Base-by-base conservation (phyloP, 1,139 yeast genomes). In the Yarrowia galli region DNA sequence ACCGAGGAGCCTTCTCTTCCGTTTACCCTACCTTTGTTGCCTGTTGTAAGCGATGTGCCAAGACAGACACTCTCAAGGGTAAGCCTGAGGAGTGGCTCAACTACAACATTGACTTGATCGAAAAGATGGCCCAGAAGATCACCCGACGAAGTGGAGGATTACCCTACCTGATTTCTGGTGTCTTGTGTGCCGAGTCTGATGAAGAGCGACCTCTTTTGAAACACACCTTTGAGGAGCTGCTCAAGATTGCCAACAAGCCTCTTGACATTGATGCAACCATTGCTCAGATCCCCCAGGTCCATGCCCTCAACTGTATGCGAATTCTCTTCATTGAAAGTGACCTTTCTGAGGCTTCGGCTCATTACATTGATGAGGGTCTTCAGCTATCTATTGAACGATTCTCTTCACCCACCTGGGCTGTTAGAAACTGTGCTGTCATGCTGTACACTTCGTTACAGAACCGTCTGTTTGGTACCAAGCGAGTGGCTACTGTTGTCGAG, bases 401-500 rank as follows among this genome's bases (percentile, higher is more conserved):
- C 76, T 82, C 85, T 1, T 86, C 91, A 4, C 79, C 82, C 0
- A 81, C 87, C 40, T 93, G 98, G 98, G 87, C 97, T 0, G 84
- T 95, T 40, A 82, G 97, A 73, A 95, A 95, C 76, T 91, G 98
- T 77, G 92, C 97, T 0, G 89, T 93, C 36, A 95, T 95, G 98
- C 81, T 95, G 51, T 95, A 92, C 75, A 89, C 96, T 0, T 87
- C 97, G 0, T 77, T 93, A 56, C 95, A 91, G 74, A 88, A 88
- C 70, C 83, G 96, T 70, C 75, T 95, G 5, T 92, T 93, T 78
- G 96, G 96, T 3, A 85, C 87, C 16, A 82, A 82, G 46, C 80
- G 79, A 64, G 74, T 78, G 13, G 76, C 79, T 8, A 71, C 72
- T 15, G 66, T 61, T 16, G 36, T 61, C n/a, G 66, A 61, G 38